Conservation (phyloP, 1,284 basidiomycete genomes). For the Psilocybe mexicana region DNA sequence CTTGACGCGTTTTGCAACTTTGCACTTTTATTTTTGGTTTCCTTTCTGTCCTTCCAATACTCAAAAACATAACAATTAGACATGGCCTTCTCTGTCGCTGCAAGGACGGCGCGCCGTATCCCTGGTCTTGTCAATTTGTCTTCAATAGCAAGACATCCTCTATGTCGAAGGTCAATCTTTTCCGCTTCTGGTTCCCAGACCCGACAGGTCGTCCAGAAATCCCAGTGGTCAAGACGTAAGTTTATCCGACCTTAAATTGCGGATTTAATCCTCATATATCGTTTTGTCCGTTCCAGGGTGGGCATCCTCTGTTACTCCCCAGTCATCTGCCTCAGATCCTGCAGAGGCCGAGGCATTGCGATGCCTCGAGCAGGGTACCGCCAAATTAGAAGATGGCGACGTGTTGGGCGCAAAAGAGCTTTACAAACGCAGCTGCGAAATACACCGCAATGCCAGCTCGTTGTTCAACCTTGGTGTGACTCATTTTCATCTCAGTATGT, state of each 20-base stretch:
- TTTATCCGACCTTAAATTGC: conserved; percentile 8
- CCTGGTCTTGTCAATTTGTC: conserved; percentile 11
- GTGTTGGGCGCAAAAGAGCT: conserved; percentile 76
- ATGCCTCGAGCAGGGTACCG: conserved; percentile 85
- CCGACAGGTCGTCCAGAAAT: conserved; percentile 20
- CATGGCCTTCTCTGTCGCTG: conserved; percentile 24
- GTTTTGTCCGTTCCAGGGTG: conserved; percentile 53
- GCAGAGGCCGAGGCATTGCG: conserved; percentile 80
- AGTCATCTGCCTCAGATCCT: conserved; percentile 82
- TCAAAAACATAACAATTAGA: conserved; percentile 2
- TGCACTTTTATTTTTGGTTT: not conserved
- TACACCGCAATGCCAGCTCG: conserved; percentile 80
- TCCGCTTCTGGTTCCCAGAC: conserved; percentile 20
- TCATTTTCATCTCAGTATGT: conserved; percentile 83
- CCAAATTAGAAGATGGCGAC: conserved; percentile 89
- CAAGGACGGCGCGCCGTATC: conserved; percentile 23
- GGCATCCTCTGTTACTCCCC: conserved; percentile 80
- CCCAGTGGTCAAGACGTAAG: conserved; percentile 28
- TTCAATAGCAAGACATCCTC: conserved; percentile 12
- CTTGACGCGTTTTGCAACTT: not conserved
- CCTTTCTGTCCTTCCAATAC: not conserved
- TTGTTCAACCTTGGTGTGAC: conserved; percentile 90
- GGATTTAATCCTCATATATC: not conserved
- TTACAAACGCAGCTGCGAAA: conserved; percentile 81
- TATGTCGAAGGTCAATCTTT: conserved; percentile 19